phyloP scores from a whole-genome alignment of 192 early-diverging fungal genomes.

The Chytriomyces confervae region DNA sequence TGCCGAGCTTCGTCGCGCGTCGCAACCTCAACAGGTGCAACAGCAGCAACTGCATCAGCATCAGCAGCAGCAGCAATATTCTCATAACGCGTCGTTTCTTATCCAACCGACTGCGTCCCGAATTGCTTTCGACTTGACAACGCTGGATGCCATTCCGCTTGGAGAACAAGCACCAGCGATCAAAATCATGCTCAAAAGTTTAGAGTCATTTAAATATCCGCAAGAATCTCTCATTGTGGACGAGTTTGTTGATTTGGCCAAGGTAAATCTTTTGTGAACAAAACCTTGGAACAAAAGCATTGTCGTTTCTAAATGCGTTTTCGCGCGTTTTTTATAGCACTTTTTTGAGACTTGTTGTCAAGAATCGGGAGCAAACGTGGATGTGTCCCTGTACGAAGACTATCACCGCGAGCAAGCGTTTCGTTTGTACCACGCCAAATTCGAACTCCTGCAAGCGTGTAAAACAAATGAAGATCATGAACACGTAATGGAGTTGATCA shows the following conservation, averaged over 20 bases:
- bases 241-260: not conserved
- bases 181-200: not conserved
- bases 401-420: not conserved
- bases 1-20: not conserved
- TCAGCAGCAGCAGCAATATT: too few relatives aligned
- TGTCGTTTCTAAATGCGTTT: too few relatives aligned
- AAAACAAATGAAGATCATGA: not conserved
- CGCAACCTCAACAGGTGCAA: not conserved
- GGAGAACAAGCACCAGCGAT: not conserved
- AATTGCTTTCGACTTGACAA: not conserved
- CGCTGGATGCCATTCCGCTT: not conserved
- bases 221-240: not conserved
- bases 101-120: too few relatives aligned
- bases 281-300: too few relatives aligned
- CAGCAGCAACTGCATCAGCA: not conserved
- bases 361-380: too few relatives aligned
- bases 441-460: not conserved
- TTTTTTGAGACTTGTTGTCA: too few relatives aligned
- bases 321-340: too few relatives aligned
- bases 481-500: not conserved
- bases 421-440: not conserved
- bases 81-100: too few relatives aligned
- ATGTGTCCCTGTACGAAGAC: not conserved
- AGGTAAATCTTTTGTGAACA: not conserved
- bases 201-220: not conserved